Percentiles rank a stretch among this genome's conserved stretches.
Evolutionary conservation across 2,329 filamentous ascomycete species (phyloP).

Genomic region (Sphaerostilbella broomeana): DNA sequence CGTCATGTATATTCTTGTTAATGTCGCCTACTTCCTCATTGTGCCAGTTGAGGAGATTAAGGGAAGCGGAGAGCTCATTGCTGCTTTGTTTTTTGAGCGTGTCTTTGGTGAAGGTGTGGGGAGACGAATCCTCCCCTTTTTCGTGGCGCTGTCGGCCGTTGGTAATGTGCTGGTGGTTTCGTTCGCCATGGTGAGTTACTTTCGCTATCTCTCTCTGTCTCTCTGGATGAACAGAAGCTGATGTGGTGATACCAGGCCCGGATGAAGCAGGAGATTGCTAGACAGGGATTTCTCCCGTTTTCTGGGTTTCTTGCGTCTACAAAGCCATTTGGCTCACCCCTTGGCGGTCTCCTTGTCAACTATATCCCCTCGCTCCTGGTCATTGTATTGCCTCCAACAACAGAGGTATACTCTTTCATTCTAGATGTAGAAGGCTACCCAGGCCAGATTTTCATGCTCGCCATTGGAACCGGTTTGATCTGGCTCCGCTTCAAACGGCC

Average conservation of each 20-base stretch:
- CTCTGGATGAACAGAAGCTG: neutral
- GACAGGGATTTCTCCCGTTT: conserved; percentile 64
- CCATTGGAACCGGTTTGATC: conserved; percentile 51
- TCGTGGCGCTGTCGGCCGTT: conserved; percentile 59
- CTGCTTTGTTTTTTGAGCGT: conserved; percentile 59
- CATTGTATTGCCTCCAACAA: conserved; percentile 57
- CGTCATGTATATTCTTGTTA: conserved; percentile 59
- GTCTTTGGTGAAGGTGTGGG: conserved; percentile 56
- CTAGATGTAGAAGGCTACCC: conserved; percentile 66
- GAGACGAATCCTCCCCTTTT: conserved; percentile 51
- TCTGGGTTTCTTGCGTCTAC: conserved; percentile 55
- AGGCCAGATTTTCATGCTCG: conserved; percentile 53
- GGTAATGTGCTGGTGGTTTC: conserved; percentile 70
- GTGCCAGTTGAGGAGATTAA: conserved; percentile 62
- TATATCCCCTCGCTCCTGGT: conserved; percentile 62
- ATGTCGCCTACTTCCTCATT: conserved; percentile 56
- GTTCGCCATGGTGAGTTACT: conserved; percentile 53
- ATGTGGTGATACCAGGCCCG: conserved; percentile 45
- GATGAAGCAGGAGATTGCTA: conserved; percentile 65
- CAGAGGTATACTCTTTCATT: conserved; percentile 65
- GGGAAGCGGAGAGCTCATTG: conserved; percentile 59
- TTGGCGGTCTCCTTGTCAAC: conserved; percentile 62
- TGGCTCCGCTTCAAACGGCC: conserved; percentile 54
- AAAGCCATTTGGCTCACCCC: conserved; percentile 58
- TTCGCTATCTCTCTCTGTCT: neutral